A percentile compares a stretch with the other conserved stretches of the same genome.
These are phyloP conservation scores for Lanmaoa rubissima DNA, from an alignment of 768 basidiomycete species.

Conservation along the genomic window DNA sequence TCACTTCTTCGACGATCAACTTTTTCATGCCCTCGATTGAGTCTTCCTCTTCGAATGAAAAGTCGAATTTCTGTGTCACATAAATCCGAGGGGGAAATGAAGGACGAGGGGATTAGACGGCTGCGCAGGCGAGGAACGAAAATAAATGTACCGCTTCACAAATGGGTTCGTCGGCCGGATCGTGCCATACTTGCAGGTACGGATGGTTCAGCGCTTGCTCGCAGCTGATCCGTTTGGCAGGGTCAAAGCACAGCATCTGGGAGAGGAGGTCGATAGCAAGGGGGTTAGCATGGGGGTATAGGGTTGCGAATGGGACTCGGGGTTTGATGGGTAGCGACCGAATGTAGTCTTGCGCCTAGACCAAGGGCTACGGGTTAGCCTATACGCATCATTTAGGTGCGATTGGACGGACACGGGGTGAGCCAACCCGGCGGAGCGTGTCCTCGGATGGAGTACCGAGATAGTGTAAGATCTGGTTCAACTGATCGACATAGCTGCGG, in stretches of 20 bases:
- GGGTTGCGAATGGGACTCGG: constrained; percentile 83
- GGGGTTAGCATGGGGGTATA: constrained; percentile 94
- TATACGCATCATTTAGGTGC: background rate
- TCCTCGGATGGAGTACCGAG: constrained; percentile 98
- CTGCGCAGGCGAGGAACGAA: background rate
- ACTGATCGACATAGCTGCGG: constrained; percentile 90
- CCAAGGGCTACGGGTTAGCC: constrained; percentile 3
- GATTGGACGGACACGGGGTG: constrained; percentile 68
- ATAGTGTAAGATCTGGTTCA: constrained; percentile 97
- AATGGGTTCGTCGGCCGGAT: constrained; percentile 89
- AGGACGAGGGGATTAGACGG: background rate
- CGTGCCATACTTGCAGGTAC: constrained; percentile 96
- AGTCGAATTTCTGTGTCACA: constrained; percentile 73
- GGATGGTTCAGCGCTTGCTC: constrained; percentile 95
- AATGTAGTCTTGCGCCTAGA: constrained; percentile 95
- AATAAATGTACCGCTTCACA: constrained; percentile 64
- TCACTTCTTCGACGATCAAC: constrained; percentile 91
- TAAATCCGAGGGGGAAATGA: background rate
- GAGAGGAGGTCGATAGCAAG: constrained; percentile 90
- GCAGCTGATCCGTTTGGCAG: constrained; percentile 93
- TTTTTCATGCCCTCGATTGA: constrained; percentile 96
- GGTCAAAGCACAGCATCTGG: constrained; percentile 93
- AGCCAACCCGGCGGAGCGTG: constrained; percentile 92
- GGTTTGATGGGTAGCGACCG: constrained; percentile 97
- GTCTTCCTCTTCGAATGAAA: constrained; percentile 95